phyloP scores from a whole-genome alignment of 1,284 basidiomycete species.

The Puccinia brachypodii region DNA sequence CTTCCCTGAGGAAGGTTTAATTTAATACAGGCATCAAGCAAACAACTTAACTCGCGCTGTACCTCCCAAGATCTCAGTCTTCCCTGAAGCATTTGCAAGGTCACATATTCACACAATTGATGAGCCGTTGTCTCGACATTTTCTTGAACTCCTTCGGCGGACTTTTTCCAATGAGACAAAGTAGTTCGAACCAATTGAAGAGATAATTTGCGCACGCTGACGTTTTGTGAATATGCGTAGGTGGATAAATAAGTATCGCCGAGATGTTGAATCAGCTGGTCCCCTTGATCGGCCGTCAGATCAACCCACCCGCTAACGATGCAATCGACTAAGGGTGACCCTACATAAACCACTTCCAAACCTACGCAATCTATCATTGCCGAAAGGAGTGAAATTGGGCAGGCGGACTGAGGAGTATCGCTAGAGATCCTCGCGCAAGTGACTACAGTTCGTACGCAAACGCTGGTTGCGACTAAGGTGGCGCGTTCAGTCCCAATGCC shows the following conservation, averaged over 20 bases:
- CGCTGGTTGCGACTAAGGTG: not conserved
- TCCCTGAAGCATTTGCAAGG: conserved; percentile 24
- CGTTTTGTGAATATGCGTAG: conserved; percentile 45
- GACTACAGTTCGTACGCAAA: conserved; percentile 23
- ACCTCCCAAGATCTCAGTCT: conserved; percentile 25
- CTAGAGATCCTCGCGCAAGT: conserved; percentile 8
- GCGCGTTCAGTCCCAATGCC: conserved; percentile 22
- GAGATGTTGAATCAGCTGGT: conserved; percentile 41
- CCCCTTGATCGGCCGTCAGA: conserved; percentile 18
- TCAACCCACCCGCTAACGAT: conserved; percentile 15
- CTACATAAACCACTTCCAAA: conserved; percentile 22
- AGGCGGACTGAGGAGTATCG: not conserved
- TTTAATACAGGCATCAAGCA: conserved; percentile 31
- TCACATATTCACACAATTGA: conserved; percentile 25
- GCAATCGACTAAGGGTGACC: conserved; percentile 24
- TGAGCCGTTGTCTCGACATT: conserved; percentile 24
- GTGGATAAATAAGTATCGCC: conserved; percentile 39
- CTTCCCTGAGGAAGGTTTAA: not conserved
- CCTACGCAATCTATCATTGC: conserved; percentile 27
- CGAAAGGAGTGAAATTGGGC: not conserved
- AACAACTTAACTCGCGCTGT: conserved; percentile 13
- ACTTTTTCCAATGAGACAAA: conserved; percentile 13
- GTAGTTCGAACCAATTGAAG: conserved; percentile 23
- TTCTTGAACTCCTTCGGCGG: not conserved
- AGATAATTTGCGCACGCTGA: conserved; percentile 25